Evolutionary conservation across 108 stramenopile species (phyloP), one percentile per base, ranked within the genome.

Genomic region (Fragilaria crotonensis): DNA sequence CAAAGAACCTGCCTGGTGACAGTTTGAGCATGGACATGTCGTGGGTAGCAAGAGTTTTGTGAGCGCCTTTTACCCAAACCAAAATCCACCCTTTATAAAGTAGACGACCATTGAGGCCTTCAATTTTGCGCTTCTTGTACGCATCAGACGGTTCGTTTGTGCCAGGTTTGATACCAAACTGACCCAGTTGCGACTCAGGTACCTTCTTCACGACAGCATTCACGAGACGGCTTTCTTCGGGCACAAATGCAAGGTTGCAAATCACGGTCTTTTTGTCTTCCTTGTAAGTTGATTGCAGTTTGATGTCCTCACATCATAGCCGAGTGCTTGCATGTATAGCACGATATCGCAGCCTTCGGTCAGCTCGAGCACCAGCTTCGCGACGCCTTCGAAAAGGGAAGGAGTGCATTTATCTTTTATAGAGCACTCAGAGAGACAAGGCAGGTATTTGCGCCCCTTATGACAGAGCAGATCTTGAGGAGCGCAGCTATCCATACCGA

Each of bases 231-330:
- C 80, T 82, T 49, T 79, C 81, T 21, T 65, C 51, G 7, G 85
- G 78, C 21, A 90, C 73, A 59, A 87, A 77, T 28, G 89, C 89
- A 50, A 90, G 54, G 32, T 81, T 90, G 60, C 89, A 90, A 11
- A 85, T 62, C 32, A 70, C 58, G 3, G 69, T 68, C 22, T 77
- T 57, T 32, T 52, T 59, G 4, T 79, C 79, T 49, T 85, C 79
- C 52, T 66, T 72, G 61, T 79, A 82, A 53, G 75, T 66, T 0
- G 84, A 72, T 22, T 77, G 55, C 30, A 84, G 48, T 17, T 58
- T 29, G 1, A 81, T 30, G 29, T 73, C 64, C 33, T 71, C 33
- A 11, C 73, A 48, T 84, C 67, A 32, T 68, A 63, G 5, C 78
- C 84, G 48, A 89, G 69, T n/a, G 71, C 60, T 52, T 77, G 69